Evolutionary conservation across 2,329 filamentous ascomycete genomes (phyloP), one percentile per base, ranked within the genome.

Genomic region (Thielaviopsis populi): DNA sequence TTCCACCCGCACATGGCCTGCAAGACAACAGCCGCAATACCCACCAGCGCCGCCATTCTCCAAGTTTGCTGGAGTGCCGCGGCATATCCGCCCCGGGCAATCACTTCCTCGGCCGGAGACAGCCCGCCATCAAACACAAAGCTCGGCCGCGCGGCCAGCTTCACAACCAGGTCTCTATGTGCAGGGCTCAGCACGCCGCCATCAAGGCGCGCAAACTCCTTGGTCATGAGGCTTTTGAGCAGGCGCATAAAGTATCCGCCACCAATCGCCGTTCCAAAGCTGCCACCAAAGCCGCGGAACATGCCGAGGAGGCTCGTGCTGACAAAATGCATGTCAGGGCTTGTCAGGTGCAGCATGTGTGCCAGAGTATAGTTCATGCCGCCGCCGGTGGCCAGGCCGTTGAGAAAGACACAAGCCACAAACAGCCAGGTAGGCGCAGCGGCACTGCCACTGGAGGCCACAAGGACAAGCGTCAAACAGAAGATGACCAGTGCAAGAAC

Each of bases 291-390:
- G 4, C 88, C 88, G 3, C 90, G 81, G 73, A 92, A 92, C 0
- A 89, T 95, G 33, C 86, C 83, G 3, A 92, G 74, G 50, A 95
- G 76, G 13, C 88, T 87, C 0, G 86, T 89, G 2, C 87, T 83
- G 60, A 94, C 83, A 69, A 88, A 90, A 69, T 91, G 87, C 0
- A 84, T 83, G 6, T 82, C 78, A 0, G 81, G 77, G 0, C 77
- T 76, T 0, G 86, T 87, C 4, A 92, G 77, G 71, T 94, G 87
- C 3, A 95, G 78, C 4, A 91, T 73, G 69, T 95, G 90, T 0
- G 89, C 88, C 2, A 95, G 79, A 0, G 86, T 88, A 73, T 95
- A 95, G 73, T 92, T 94, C 65, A 92, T 75, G 5, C 82, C 79
- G 0, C 87, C 84, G 13, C 89, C 89, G 0, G 86, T 87, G 67